These are phyloP conservation scores for Prinsepia uniflora DNA, from an alignment of 306 rosid species.

Conservation along the genomic window DNA sequence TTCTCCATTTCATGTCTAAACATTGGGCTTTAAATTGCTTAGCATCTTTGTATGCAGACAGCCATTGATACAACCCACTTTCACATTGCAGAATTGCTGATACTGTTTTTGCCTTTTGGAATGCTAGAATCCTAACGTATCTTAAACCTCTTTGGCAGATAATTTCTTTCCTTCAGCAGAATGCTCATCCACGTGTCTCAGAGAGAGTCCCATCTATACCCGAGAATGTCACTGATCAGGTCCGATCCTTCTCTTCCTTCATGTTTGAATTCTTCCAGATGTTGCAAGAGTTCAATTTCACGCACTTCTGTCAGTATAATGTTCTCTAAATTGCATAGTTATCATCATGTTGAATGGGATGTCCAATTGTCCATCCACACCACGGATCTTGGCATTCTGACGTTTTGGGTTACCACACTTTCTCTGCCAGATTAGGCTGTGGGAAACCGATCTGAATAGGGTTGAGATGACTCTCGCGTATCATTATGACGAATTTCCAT, in stretches of 20 bases:
- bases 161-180: conserved; percentile 79
- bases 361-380: not conserved
- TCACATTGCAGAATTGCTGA: conserved; percentile 8
- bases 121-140: not conserved
- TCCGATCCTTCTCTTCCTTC: conserved; percentile 22
- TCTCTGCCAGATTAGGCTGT: conserved; percentile 66
- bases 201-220: conserved; percentile 82
- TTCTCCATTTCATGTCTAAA: conserved; percentile 2
- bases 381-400: conserved; percentile 24
- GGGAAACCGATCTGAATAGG: conserved; percentile 94
- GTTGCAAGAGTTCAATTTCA: not conserved
- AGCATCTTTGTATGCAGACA: not conserved
- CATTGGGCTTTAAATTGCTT: not conserved
- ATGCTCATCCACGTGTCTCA: conserved; percentile 92
- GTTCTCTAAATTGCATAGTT: conserved; percentile 4
- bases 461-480: conserved; percentile 69
- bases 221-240: conserved; percentile 98
- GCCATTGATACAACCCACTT: not conserved
- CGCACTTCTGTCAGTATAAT: not conserved
- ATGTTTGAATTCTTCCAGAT: not conserved
- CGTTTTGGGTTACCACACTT: conserved; percentile 12
- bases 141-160: conserved; percentile 46
- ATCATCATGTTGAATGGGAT: not conserved
- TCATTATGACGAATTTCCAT: conserved; percentile 81
- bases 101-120: not conserved